These are phyloP conservation scores for Tricholomella constricta DNA, from an alignment of 768 basidiomycete species.

Conservation along the genomic window DNA sequence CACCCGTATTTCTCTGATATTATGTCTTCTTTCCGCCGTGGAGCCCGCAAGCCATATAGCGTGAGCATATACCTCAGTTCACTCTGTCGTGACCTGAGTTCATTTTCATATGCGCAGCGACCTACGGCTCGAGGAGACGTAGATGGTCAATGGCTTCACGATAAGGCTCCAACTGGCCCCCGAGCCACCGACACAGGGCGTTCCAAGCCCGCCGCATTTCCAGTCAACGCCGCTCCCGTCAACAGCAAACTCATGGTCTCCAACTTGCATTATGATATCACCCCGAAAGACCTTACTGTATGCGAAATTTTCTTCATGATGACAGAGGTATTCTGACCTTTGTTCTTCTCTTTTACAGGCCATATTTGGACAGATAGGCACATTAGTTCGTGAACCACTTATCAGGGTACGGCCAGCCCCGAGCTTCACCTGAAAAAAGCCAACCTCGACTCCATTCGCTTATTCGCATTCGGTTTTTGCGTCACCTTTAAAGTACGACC, in stretches of 20 bases:
- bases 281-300: slow-evolving; percentile 85
- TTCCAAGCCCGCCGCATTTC: slow-evolving; percentile 25
- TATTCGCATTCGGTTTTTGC: slow-evolving; percentile 36
- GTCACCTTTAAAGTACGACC: slow-evolving; percentile 78
- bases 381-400: slow-evolving; percentile 87
- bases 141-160: slow-evolving; percentile 76
- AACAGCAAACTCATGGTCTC: slow-evolving; percentile 70
- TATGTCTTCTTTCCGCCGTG: slow-evolving; percentile 29
- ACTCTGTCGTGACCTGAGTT: neutral
- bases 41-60: slow-evolving; percentile 43
- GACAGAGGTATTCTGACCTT: neutral
- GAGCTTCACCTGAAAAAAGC: slow-evolving; percentile 62
- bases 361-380: slow-evolving; percentile 92
- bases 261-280: slow-evolving; percentile 91
- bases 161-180: slow-evolving; percentile 61
- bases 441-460: slow-evolving; percentile 49
- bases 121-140: slow-evolving; percentile 49
- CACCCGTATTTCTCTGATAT: neutral
- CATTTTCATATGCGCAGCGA: slow-evolving; percentile 42
- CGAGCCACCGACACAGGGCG: slow-evolving; percentile 24
- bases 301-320: slow-evolving; percentile 27
- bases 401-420: slow-evolving; percentile 90
- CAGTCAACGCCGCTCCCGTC: slow-evolving; percentile 39
- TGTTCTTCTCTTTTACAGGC: slow-evolving; percentile 44
- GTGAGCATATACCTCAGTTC: slow-evolving; percentile 27